Base-by-base conservation (phyloP, 2,329 filamentous ascomycete genomes). In the Aspergillus melleus region DNA sequence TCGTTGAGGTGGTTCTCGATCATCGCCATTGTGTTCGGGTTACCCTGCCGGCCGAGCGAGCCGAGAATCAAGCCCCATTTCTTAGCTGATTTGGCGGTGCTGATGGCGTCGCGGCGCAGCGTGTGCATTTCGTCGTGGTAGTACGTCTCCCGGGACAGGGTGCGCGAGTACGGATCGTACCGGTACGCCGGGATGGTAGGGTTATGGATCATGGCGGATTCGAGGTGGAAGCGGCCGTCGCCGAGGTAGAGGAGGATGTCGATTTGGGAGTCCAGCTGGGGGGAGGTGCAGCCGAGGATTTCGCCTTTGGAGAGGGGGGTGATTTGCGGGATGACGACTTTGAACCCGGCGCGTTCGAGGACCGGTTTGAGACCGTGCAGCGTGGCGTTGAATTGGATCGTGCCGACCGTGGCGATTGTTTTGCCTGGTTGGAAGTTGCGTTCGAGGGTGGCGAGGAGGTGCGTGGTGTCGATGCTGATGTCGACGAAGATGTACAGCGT, bases 191-290 rank as follows among this genome's bases (percentile, higher is more conserved):
- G 91, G 39, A 97, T 86, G 5, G 82, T 79, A 0, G 96, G 95
- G 77, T 99, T 99, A 73, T 98, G 95, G 66, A 99, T 99, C 94
- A 99, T 99, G 71, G 96, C 94, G 70, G 91, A 96, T 77, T 99
- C 95, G 49, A 99, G 89, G 74, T 99, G 95, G 80, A 97, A 97
- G 60, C 93, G 86, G 12, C 93, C 93, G 72, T 97, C 93, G 51
- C 93, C 93, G 14, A 97, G 86, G 74, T 97, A 97, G 1, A 97
- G 81, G 50, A 97, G 89, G 64, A 92, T 77, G 71, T 96, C 91
- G 22, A 93, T 86, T 42, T 81, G 79, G 44, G 79, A 72, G 14
- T 81, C 69, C n/a, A 94, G 81, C 22, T 84, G 84, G 0, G 95
- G 95, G 0, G 93, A 96, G 8, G 95, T 99, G 76, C 95, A 99